A percentile compares a stretch with the other conserved stretches of the same genome.
Conservation (phyloP, 768 basidiomycete species). For the Gymnopilus junonius region DNA sequence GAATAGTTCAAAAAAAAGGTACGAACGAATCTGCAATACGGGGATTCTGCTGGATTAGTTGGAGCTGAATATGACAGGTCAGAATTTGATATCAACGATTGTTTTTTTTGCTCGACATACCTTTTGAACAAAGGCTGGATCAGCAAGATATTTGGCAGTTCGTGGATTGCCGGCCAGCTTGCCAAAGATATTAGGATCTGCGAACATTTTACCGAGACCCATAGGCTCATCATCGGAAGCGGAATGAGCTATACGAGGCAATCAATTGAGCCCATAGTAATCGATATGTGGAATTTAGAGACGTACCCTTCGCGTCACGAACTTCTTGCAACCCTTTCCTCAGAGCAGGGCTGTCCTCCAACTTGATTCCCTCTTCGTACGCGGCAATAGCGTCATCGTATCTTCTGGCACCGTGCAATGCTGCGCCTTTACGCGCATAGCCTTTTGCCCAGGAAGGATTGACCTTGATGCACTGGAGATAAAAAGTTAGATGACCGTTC, state of each 20-base stretch:
- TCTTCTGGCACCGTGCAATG: conserved; percentile 79
- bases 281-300: background rate
- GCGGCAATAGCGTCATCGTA: conserved; percentile 85
- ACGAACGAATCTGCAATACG: conserved; percentile 60
- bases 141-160: conserved; percentile 81
- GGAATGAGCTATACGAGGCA: conserved; percentile 38
- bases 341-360: conserved; percentile 82
- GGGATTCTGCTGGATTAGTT: conserved; percentile 72
- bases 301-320: conserved; percentile 76
- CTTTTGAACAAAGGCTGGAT: conserved; percentile 81
- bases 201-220: conserved; percentile 78
- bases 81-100: background rate
- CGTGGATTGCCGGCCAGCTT: conserved; percentile 90
- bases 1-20: background rate
- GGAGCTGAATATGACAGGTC: conserved; percentile 45
- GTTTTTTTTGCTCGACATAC: conserved; percentile 30
- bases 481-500: conserved; percentile 8
- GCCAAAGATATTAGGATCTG: conserved; percentile 79
- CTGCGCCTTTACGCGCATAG: conserved; percentile 90
- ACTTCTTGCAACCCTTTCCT: conserved; percentile 91
- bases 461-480: conserved; percentile 70
- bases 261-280: conserved; percentile 1
- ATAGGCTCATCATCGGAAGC: conserved; percentile 52
- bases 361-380: conserved; percentile 80
- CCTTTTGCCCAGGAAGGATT: conserved; percentile 90